Evolutionary conservation across 1,284 basidiomycete genomes (phyloP).

Genomic region (Flammula alnicola): DNA sequence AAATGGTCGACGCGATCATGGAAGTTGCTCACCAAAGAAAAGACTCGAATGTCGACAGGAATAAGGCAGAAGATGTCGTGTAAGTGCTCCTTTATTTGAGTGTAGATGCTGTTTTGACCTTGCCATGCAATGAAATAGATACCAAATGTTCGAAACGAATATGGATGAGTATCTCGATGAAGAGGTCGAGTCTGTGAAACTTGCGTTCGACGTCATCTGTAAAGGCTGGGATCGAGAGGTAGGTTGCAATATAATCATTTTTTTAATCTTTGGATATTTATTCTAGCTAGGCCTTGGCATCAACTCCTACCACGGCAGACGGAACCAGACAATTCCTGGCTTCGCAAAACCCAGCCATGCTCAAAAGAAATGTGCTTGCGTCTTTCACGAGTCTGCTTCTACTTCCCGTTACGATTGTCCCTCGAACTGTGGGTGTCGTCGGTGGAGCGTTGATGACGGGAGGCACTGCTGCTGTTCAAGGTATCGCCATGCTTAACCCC

Average conservation of each 20-base stretch:
- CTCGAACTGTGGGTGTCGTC: constrained; percentile 82
- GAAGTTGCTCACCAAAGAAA: constrained; percentile 47
- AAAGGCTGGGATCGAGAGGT: constrained; percentile 81
- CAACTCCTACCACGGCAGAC: constrained; percentile 43
- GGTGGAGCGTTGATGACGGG: constrained; percentile 74
- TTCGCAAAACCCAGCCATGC: constrained; percentile 87
- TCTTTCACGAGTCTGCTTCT: constrained; percentile 91
- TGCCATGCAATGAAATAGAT: constrained; percentile 49
- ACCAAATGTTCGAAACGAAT: constrained; percentile 91
- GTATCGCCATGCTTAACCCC: constrained; percentile 87
- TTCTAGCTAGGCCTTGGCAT: constrained; percentile 18
- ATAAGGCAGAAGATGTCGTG: constrained; percentile 83
- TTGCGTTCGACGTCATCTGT: constrained; percentile 76
- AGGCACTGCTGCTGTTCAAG: constrained; percentile 81
- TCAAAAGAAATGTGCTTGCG: constrained; percentile 91
- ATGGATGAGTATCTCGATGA: constrained; percentile 98
- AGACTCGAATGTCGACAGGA: constrained; percentile 41
- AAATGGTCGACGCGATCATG: constrained; percentile 81
- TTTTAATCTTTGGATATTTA: neutral
- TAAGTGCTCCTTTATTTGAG: constrained; percentile 40
- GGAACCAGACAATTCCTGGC: constrained; percentile 67
- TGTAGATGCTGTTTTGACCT: constrained; percentile 11
- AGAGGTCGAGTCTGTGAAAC: constrained; percentile 85
- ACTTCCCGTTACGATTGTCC: constrained; percentile 95
- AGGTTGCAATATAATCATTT: constrained; percentile 12